These are phyloP conservation scores for Colletotrichum cereale DNA, from an alignment of 2,329 filamentous ascomycete genomes.

Conservation along the genomic window DNA sequence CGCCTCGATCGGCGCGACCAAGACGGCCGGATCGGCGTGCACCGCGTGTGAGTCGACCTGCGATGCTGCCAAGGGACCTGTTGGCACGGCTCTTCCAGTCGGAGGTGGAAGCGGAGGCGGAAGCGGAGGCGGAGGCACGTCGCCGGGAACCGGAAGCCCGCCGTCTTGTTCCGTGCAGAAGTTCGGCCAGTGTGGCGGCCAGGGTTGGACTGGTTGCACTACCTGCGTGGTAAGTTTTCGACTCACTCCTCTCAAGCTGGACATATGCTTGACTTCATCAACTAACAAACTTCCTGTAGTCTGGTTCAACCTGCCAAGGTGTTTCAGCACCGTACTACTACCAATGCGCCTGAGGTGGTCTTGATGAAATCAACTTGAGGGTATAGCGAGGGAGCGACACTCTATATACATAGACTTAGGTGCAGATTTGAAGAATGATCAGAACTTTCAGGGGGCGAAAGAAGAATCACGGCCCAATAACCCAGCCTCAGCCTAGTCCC, in stretches of 20 bases:
- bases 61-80: conserved; percentile 48
- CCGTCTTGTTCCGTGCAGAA: conserved; percentile 49
- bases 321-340: conserved; percentile 56
- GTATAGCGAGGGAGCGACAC: too few species aligned
- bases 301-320: conserved; percentile 51
- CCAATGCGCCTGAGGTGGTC: conserved; percentile 48
- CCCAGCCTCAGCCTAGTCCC: too few species aligned
- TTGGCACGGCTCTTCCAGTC: conserved; percentile 45
- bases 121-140: conserved; percentile 15
- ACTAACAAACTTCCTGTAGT: conserved; percentile 40
- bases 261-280: background rate
- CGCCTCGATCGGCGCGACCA: conserved; percentile 55
- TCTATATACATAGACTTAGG: too few species aligned
- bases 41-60: conserved; percentile 56
- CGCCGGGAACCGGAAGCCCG: conserved; percentile 29
- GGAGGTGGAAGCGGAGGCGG: conserved; percentile 7
- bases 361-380: background rate
- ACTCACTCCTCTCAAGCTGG: background rate
- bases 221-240: conserved; percentile 51
- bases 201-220: conserved; percentile 57
- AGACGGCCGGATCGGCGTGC: conserved; percentile 55
- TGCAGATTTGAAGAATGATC: too few species aligned
- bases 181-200: conserved; percentile 56
- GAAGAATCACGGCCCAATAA: too few species aligned
- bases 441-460: too few species aligned